These are phyloP conservation scores for Xerocomellus chrysenteron DNA, from an alignment of 768 basidiomycete species.

Conservation along the genomic window DNA sequence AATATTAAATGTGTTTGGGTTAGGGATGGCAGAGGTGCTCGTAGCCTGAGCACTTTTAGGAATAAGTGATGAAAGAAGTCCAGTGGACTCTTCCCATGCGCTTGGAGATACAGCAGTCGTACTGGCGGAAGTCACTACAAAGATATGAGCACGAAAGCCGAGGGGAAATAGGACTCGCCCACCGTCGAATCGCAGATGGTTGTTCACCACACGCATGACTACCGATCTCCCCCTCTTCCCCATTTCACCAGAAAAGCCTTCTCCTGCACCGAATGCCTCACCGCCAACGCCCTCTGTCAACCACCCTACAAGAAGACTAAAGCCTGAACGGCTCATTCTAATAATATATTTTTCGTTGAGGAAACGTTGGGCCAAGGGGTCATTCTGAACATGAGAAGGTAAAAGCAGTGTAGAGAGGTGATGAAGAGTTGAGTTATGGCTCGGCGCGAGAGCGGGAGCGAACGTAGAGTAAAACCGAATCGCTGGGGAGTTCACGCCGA, in stretches of 20 bases:
- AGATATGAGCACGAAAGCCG: conserved; percentile 19
- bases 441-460: conserved; percentile 60
- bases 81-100: conserved; percentile 86
- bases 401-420: conserved; percentile 79
- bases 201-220: conserved; percentile 93
- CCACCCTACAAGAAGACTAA: conserved; percentile 92
- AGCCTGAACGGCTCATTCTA: conserved; percentile 87
- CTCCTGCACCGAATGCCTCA: conserved; percentile 76
- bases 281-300: conserved; percentile 89
- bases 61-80: conserved; percentile 75
- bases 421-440: conserved; percentile 69
- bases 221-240: conserved; percentile 85
- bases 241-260: conserved; percentile 76
- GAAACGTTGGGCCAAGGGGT: conserved; percentile 81
- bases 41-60: conserved; percentile 54
- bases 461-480: conserved; percentile 73
- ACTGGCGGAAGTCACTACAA: conserved; percentile 67
- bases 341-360: conserved; percentile 89
- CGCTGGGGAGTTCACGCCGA: conserved; percentile 44
- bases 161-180: conserved; percentile 19
- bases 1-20: conserved; percentile 72
- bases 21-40: conserved; percentile 42
- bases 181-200: conserved; percentile 91
- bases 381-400: conserved; percentile 80
- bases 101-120: conserved; percentile 60